These are phyloP conservation scores for Calocybe indica DNA, from an alignment of 768 basidiomycete species.

Conservation along the genomic window DNA sequence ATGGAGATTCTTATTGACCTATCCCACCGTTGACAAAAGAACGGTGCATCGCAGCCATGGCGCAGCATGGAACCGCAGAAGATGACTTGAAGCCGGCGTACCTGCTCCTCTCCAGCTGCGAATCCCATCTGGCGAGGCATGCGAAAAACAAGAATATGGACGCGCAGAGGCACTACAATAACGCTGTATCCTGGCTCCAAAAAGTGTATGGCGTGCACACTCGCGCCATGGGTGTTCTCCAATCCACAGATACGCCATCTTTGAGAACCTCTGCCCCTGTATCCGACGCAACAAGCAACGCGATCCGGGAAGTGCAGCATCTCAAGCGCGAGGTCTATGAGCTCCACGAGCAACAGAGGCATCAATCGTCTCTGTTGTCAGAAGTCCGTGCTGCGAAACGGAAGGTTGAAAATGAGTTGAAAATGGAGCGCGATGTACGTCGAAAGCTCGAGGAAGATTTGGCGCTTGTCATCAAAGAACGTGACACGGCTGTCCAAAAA, in stretches of 20 bases:
- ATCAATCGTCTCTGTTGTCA: constrained; percentile 22
- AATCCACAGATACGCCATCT: no score
- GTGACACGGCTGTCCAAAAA: constrained; percentile 6
- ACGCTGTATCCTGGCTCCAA: constrained; percentile 39
- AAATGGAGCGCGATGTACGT: neutral
- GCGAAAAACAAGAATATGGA: constrained; percentile 17
- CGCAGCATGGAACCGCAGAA: constrained; percentile 25
- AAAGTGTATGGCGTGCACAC: constrained; percentile 36
- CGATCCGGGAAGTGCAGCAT: neutral
- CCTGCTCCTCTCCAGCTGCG: constrained; percentile 50
- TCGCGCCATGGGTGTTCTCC: neutral
- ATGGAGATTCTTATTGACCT: constrained; percentile 4
- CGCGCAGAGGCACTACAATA: constrained; percentile 28
- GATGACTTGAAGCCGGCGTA: constrained; percentile 41
- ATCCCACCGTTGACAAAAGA: constrained; percentile 1
- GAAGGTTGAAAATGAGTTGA: constrained; percentile 34
- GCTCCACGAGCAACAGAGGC: constrained; percentile 27
- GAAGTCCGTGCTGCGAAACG: constrained; percentile 32
- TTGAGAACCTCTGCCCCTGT: no score
- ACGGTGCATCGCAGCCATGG: constrained; percentile 29
- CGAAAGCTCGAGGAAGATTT: neutral
- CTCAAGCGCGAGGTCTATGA: constrained; percentile 32
- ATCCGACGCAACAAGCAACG: neutral
- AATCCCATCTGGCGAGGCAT: constrained; percentile 38
- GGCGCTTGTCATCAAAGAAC: constrained; percentile 13